Base-by-base conservation (phyloP, 140 eudicot genomes). In the Flaveria floridana region DNA sequence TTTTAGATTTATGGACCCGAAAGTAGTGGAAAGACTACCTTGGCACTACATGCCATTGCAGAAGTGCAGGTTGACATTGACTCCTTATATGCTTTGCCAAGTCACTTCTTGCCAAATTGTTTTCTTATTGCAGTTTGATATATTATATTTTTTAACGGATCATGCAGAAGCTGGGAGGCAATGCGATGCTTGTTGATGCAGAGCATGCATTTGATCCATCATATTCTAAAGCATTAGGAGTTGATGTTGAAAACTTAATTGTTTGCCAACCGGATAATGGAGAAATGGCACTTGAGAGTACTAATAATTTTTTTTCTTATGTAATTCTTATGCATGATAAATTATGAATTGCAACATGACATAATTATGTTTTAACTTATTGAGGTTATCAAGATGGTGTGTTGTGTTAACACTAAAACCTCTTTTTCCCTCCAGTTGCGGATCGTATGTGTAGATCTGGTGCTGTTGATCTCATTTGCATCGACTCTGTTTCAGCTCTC, bases 391-490 rank as follows among this genome's bases (percentile, higher is more conserved):
- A 19, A 53, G 30, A 50, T 56, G 61, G 66, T 3, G 58, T 77
- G 37, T 18, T 77, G 69, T 70, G 64, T 42, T 75, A 59, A 74
- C 30, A 75, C 78, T 4, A 25, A 7, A 2, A 6, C 21, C 16
- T 56, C 4, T 51, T 59, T 44, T 16, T 15, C 76, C 25, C 14
- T 52, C 7, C 91, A 94, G 99, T 88, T 78, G 99, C 99, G 65
- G 99, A 94, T 76, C 99, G 99, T 55, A 90, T 94, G 95, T 94
- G 99, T 86, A 85, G 97, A 87, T 94, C 99, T 41, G 97, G 97
- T 73, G 99, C 97, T 6, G 82, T 94, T 65, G 97, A 94, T 84
- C 99, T 94, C 85, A 94, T 94, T 46, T 94, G 99, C 81, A 86
- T 94, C 4, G 99, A 94, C 76, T 94, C 99, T 46, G 99, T 94